Evolutionary conservation across 345 rosid genomes (phyloP), one percentile per base, ranked within the genome.

Genomic region (Cardamine resedifolia): DNA sequence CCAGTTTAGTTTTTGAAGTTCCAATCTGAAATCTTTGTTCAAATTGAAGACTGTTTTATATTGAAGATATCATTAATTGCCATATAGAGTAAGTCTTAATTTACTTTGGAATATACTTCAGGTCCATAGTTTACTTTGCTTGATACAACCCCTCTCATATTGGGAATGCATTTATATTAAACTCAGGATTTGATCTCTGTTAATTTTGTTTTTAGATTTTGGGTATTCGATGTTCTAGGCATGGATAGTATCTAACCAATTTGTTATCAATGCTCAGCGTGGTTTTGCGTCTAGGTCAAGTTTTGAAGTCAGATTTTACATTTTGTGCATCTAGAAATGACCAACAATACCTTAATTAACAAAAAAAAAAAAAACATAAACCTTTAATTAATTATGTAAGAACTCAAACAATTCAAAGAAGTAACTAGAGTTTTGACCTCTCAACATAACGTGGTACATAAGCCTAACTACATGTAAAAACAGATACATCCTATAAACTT

Each of bases 81-180:
- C n/a, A n/a, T n/a, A n/a, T n/a, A n/a, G n/a, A n/a, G n/a, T n/a
- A n/a, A n/a, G 53, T 3, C 70, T 41, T 7, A 43, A 33, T n/a
- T n/a, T n/a, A n/a, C n/a, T n/a, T n/a, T n/a, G n/a, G n/a, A n/a
- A n/a, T n/a, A n/a, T n/a, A n/a, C n/a, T n/a, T n/a, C n/a, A 27
- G n/a, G 39, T 72, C 77, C 50, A 56, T 34, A 73, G 9, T 64
- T 33, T 45, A 56, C 77, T 39, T 27, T 64, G 63, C 64, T 63
- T 53, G 48, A 8, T 30, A 2, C 31, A 51, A 70, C 6, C 8
- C 49, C 55, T 39, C 34, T 15, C 18, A 52, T 62, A n/a, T n/a
- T 36, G 20, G 1, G 16, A 58, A 45, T 57, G 65, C 34, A 31
- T 30, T 52, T 20, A 44, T 24, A 30, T 30, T 30, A 30, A 21